Evolutionary conservation across 257 asterid species (phyloP).

Genomic region (Nemophila menziesii): DNA sequence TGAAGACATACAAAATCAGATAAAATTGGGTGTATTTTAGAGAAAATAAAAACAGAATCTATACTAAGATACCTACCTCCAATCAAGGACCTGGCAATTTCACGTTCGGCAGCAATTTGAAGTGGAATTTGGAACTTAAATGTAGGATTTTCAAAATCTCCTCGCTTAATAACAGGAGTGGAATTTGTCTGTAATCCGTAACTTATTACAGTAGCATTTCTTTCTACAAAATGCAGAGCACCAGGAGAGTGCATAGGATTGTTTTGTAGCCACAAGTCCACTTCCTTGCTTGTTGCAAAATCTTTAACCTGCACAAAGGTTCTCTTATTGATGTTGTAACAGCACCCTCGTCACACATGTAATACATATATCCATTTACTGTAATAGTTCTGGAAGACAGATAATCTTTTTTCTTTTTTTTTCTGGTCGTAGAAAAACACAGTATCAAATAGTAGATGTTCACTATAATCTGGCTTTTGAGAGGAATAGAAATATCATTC

Average conservation of each 20-base stretch:
- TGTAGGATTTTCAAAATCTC: constrained; percentile 71
- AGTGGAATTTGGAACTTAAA: constrained; percentile 84
- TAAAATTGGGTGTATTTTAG: constrained; percentile 2
- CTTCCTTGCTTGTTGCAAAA: constrained; percentile 52
- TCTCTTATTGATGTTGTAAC: neutral
- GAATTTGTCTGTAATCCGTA: constrained; percentile 94
- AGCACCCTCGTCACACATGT: neutral
- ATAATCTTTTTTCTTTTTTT: too few species aligned
- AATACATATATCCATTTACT: too few species aligned
- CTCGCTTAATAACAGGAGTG: constrained; percentile 50
- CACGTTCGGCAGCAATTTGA: constrained; percentile 94
- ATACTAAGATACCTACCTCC: constrained; percentile 38
- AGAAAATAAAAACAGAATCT: neutral
- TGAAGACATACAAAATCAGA: constrained; percentile 22
- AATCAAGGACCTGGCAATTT: constrained; percentile 65
- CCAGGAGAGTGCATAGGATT: constrained; percentile 77
- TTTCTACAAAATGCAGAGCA: constrained; percentile 71
- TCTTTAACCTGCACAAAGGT: constrained; percentile 36
- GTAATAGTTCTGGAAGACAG: too few species aligned
- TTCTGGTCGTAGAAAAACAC: too few species aligned
- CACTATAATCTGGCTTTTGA: too few species aligned
- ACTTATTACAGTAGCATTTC: constrained; percentile 67
- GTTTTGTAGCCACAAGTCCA: constrained; percentile 70
- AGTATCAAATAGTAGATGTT: too few species aligned
- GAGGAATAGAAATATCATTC: too few species aligned